A percentile compares a stretch with the other conserved stretches of the same genome.
Conservation (phyloP, 176 grass and related monocot genomes). For the Tillandsia fasciculata region DNA sequence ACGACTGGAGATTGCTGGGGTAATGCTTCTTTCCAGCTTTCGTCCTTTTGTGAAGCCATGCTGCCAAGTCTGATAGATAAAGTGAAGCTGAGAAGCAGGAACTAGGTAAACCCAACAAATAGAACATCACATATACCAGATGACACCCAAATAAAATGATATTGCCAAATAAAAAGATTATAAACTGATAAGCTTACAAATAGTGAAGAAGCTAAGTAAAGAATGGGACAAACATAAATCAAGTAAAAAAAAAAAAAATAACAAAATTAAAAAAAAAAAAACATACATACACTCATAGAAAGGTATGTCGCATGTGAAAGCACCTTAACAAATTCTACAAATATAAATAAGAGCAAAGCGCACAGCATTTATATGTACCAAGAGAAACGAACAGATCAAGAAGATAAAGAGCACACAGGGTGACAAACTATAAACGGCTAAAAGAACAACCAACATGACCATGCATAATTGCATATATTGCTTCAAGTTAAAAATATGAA, state of each 20-base stretch:
- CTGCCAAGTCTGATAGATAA: background rate
- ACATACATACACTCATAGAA: background rate
- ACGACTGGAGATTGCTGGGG: background rate
- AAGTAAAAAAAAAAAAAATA: background rate
- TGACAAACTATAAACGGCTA: too few species aligned
- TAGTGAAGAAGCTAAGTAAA: background rate
- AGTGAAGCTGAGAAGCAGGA: background rate
- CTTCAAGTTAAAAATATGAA: too few species aligned
- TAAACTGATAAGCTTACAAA: background rate
- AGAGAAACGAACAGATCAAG: too few species aligned
- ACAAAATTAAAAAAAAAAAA: background rate
- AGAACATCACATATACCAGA: background rate
- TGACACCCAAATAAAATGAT: background rate
- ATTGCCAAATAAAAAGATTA: background rate
- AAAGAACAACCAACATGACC: too few species aligned
- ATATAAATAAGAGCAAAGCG: too few species aligned
- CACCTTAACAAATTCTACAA: too few species aligned
- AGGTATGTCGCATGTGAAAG: too few species aligned
- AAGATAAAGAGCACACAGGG: too few species aligned
- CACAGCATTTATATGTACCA: too few species aligned
- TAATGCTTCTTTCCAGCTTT: background rate
- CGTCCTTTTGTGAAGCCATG: constrained; percentile 2
- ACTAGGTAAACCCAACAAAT: background rate
- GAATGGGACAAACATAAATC: background rate
- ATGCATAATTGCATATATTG: too few species aligned